Conservation (phyloP, 305 asterid species). For the Fraxinus velutina region DNA sequence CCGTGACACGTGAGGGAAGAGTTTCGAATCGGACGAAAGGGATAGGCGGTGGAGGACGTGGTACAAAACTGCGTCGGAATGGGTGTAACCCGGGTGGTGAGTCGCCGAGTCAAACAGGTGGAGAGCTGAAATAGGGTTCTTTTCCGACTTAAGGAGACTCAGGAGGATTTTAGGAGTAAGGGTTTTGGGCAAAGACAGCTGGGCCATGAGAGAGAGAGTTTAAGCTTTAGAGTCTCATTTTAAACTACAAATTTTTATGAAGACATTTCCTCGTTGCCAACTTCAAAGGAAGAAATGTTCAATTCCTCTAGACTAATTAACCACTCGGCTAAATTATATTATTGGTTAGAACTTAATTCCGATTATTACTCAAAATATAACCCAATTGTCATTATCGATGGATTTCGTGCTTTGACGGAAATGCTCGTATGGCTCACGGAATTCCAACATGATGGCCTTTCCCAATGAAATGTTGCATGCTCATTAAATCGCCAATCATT, state of each 20-base stretch:
- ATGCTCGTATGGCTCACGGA: no score
- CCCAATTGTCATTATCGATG: not conserved
- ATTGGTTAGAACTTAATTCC: no score
- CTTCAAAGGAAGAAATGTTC: not conserved
- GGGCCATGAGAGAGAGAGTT: slow-evolving; percentile 31
- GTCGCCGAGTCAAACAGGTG: slow-evolving; percentile 59
- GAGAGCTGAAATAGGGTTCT: slow-evolving; percentile 46
- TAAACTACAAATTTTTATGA: not conserved
- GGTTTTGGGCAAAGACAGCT: slow-evolving; percentile 38
- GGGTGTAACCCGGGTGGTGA: slow-evolving; percentile 46
- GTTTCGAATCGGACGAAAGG: slow-evolving; percentile 36
- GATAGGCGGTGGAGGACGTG: slow-evolving; percentile 79
- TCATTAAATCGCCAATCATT: not conserved
- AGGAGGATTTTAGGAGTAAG: slow-evolving; percentile 52
- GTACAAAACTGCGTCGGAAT: slow-evolving; percentile 50
- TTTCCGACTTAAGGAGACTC: slow-evolving; percentile 58
- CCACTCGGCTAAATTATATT: not conserved
- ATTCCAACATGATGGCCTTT: not conserved
- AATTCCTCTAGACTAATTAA: no score
- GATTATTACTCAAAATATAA: no score
- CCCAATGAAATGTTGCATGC: not conserved
- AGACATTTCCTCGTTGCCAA: not conserved
- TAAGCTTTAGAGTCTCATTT: not conserved
- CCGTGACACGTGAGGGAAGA: slow-evolving; percentile 40
- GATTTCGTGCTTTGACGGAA: not conserved